Base-by-base conservation (phyloP, 2,329 filamentous ascomycete species). In the Celoporthe dispersa region DNA sequence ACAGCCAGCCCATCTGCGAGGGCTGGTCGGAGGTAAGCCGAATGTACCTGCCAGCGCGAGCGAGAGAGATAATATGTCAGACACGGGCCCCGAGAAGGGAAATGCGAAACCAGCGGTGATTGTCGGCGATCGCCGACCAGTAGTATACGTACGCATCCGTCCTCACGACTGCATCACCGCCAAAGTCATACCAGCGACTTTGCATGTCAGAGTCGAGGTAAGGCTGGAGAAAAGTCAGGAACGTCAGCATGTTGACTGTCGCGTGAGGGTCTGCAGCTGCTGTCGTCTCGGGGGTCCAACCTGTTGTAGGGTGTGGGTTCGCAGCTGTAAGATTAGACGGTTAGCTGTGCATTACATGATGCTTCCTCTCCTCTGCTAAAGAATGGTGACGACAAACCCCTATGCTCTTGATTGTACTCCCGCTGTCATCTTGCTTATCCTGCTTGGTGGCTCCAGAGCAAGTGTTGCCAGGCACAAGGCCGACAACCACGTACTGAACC, bases 121-220 rank as follows among this genome's bases (percentile, higher is more conserved):
- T 9, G 11, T 48, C 1, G 7, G 3, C 7, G 44, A 48, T 48
- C 61, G 59, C 37, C 67, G 65, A 41, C 71, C 70, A 73, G 64
- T 37, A 72, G 68, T 73, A 63, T 66, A 81, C 86, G 73, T 88
- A 91, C 89, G 87, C 87, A 79, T 91, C 89, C 74, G 89, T 90
- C 76, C 89, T 85, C 77, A 98, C 88, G 76, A 99, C 91, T 55
- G 95, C 94, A 83, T 97, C 94, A 79, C 95, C 96, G 79, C 96
- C 96, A 87, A 97, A 99, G 84, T 99, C 96, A 83, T 95, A 99
- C 95, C 96, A 99, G 79, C 96, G 91, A 84, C 93, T 97, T 84
- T 97, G 92, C 91, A 98, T 94, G 81, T 98, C 96, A 72, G 94
- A 96, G 83, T 99, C 96, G 76, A 99, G 90, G 83, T 98, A 99